Percentiles rank a stretch among this genome's conserved stretches.
These are phyloP conservation scores for Pleurotus djamor DNA, from an alignment of 768 basidiomycete species.

Conservation along the genomic window DNA sequence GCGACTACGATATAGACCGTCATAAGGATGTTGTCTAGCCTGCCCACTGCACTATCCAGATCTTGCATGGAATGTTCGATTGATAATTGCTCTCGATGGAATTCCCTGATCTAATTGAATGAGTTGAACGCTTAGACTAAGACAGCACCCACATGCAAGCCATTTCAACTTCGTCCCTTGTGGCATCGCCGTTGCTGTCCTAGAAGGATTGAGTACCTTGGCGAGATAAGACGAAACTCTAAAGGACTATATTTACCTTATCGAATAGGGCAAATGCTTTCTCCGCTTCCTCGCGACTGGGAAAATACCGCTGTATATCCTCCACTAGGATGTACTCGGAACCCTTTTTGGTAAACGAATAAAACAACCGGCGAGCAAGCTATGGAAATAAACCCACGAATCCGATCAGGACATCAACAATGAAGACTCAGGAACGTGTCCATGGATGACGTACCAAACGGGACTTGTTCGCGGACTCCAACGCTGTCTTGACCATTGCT, in stretches of 20 bases:
- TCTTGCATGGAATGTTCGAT: slow-evolving; percentile 88
- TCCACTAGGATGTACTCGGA: slow-evolving; percentile 56
- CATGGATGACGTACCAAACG: slow-evolving; percentile 42
- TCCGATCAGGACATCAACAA: neutral
- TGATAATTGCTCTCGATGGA: slow-evolving; percentile 83
- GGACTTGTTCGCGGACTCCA: slow-evolving; percentile 80
- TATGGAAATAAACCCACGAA: slow-evolving; percentile 20
- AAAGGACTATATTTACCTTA: slow-evolving; percentile 21
- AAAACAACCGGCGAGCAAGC: slow-evolving; percentile 84
- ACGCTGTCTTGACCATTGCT: slow-evolving; percentile 75
- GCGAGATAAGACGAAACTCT: no score
- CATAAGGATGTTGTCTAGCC: slow-evolving; percentile 87
- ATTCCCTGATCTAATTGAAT: slow-evolving; percentile 42
- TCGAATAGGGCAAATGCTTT: slow-evolving; percentile 70
- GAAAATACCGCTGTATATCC: slow-evolving; percentile 75
- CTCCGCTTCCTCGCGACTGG: slow-evolving; percentile 62
- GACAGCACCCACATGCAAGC: slow-evolving; percentile 53
- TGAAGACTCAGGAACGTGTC: neutral
- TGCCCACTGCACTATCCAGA: slow-evolving; percentile 85
- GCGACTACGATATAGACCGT: slow-evolving; percentile 70
- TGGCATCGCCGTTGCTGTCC: slow-evolving; percentile 70
- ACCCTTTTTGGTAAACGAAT: slow-evolving; percentile 71
- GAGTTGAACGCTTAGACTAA: neutral
- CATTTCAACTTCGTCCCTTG: slow-evolving; percentile 74
- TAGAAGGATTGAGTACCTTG: neutral